Evolutionary conservation across 208 protist species (phyloP).

Genomic region (Balamuthia mandrillaris): DNA sequence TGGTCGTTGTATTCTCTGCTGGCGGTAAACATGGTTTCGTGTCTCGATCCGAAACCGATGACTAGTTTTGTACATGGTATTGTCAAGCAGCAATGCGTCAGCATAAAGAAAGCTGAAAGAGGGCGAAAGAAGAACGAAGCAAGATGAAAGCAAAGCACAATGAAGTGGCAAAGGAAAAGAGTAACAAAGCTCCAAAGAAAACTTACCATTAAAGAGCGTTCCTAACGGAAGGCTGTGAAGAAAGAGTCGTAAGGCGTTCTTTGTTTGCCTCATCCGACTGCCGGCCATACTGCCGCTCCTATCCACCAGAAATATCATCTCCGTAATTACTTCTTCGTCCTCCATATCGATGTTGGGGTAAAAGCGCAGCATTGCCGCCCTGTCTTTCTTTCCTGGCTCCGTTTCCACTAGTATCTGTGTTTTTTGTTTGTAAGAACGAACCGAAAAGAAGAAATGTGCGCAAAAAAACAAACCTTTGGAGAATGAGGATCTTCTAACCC

Average conservation of each 20-base stretch:
- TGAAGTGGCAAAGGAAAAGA: no score
- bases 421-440: no score
- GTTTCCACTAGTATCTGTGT: background rate
- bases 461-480: no score
- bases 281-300: constrained; percentile 56
- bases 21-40: constrained; percentile 5
- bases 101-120: no score
- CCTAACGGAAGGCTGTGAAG: constrained; percentile 46
- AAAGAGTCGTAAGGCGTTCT: constrained; percentile 49
- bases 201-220: constrained; percentile 17
- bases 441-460: no score
- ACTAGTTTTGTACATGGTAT: no score
- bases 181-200: background rate
- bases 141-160: no score
- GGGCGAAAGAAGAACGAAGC: no score
- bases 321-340: constrained; percentile 10
- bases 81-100: no score
- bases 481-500: no score
- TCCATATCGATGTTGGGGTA: background rate
- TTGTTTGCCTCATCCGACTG: constrained; percentile 41
- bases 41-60: constrained; percentile 53
- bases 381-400: background rate
- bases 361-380: background rate
- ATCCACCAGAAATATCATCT: constrained; percentile 61
- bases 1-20: constrained; percentile 19